Conservation (phyloP, 1,284 basidiomycete genomes). For the Ceratobasidium sp. region DNA sequence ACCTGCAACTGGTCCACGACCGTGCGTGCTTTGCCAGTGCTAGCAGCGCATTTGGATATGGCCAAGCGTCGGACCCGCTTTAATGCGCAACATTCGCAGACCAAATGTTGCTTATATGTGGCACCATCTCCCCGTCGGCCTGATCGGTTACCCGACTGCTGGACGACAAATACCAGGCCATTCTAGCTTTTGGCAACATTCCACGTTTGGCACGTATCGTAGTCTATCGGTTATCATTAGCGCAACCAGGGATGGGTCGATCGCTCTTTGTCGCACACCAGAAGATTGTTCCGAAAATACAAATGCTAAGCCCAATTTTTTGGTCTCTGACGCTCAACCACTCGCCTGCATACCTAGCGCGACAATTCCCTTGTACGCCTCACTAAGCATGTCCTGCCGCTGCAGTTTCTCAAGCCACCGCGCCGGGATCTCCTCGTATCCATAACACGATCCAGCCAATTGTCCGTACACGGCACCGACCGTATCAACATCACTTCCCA, state of each 20-base stretch:
- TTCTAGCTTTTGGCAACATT: conserved; percentile 1
- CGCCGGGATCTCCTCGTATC: conserved; percentile 43
- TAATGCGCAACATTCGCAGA: background rate
- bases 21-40: no score
- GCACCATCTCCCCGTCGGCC: no score
- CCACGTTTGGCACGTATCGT: background rate
- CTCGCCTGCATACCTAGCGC: conserved; percentile 11
- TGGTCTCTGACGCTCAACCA: background rate
- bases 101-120: background rate
- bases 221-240: background rate
- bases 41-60: no score
- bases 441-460: conserved; percentile 45
- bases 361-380: conserved; percentile 26
- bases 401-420: conserved; percentile 45
- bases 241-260: no score
- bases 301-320: no score
- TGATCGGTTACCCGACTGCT: background rate
- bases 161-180: background rate
- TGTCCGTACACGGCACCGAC: conserved; percentile 46
- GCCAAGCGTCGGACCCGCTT: no score
- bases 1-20: no score
- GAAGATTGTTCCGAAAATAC: no score
- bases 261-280: no score
- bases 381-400: conserved; percentile 34
- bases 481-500: conserved; percentile 48